Conservation (phyloP, 2,329 filamentous ascomycete genomes). For the Pseudocercospora fuligena region DNA sequence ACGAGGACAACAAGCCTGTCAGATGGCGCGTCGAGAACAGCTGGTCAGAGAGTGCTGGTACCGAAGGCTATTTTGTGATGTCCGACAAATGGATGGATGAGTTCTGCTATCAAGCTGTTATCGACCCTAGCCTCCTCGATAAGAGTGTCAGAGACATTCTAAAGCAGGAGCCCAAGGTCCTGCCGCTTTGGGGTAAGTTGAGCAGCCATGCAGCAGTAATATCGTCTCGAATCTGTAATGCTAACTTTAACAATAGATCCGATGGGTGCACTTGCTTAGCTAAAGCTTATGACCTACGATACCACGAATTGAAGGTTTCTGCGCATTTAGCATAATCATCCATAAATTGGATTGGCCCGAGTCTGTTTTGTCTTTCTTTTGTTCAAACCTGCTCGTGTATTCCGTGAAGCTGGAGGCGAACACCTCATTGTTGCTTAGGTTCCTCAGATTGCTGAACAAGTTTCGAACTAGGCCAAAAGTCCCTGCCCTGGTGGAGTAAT, state of each 20-base stretch:
- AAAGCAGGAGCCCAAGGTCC: conserved; percentile 69
- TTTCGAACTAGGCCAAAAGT: no score
- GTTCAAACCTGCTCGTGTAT: no score
- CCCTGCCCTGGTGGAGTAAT: no score
- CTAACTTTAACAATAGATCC: conserved; percentile 34
- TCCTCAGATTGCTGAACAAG: no score
- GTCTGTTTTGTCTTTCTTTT: neutral
- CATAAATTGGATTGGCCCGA: no score
- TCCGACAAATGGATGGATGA: conserved; percentile 68
- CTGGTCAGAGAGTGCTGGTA: conserved; percentile 72
- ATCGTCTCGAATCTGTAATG: neutral
- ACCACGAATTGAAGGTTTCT: neutral
- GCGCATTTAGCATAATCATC: neutral
- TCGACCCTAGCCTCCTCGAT: conserved; percentile 67
- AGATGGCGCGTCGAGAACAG: conserved; percentile 88
- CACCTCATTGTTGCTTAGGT: no score
- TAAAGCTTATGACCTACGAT: neutral
- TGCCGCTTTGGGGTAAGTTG: conserved; percentile 56
- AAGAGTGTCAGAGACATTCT: conserved; percentile 72
- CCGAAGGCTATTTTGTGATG: conserved; percentile 89
- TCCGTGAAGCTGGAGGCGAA: no score
- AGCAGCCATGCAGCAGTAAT: neutral
- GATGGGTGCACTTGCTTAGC: conserved; percentile 45
- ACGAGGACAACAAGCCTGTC: conserved; percentile 66
- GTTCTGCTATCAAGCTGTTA: conserved; percentile 84